Percentiles rank a stretch among this genome's conserved stretches.
These are phyloP conservation scores for Styphnolobium japonicum DNA, from an alignment of 306 rosid species.

Conservation along the genomic window DNA sequence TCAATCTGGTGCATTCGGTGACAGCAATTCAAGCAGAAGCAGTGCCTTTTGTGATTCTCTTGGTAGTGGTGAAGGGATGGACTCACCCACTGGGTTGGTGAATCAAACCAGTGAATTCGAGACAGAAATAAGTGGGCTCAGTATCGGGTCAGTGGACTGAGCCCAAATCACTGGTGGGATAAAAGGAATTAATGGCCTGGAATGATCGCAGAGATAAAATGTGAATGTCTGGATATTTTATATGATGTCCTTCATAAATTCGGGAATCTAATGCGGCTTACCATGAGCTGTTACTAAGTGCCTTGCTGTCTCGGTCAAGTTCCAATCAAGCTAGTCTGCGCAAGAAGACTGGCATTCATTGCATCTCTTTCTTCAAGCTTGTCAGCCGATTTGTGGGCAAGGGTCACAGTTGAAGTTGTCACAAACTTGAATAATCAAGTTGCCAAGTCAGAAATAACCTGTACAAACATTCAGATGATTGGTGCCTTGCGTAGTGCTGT, in stretches of 20 bases:
- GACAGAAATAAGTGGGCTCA: too few relatives aligned
- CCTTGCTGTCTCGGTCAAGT: conserved; percentile 62
- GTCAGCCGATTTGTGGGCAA: conserved; percentile 73
- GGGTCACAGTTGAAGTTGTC: conserved; percentile 62
- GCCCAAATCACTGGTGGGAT: too few relatives aligned
- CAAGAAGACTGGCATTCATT: conserved; percentile 65
- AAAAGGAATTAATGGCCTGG: too few relatives aligned
- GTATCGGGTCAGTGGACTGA: too few relatives aligned
- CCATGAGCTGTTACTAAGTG: conserved; percentile 57
- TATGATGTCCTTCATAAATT: conserved; percentile 70
- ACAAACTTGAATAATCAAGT: conserved; percentile 50
- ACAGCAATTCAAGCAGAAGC: too few relatives aligned
- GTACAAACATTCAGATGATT: conserved; percentile 79
- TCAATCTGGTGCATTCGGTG: too few relatives aligned
- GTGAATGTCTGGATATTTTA: conserved; percentile 72
- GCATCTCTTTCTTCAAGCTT: conserved; percentile 75
- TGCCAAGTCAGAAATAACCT: conserved; percentile 57
- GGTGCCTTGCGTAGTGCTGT: conserved; percentile 85
- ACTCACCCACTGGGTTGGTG: too few relatives aligned
- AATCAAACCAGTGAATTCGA: too few relatives aligned
- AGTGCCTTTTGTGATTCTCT: too few relatives aligned
- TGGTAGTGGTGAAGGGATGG: too few relatives aligned
- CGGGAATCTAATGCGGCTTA: conserved; percentile 64
- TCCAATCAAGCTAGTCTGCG: conserved; percentile 73
- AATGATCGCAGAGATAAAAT: conserved; percentile 59